Conservation (phyloP, 1,284 basidiomycete species). For the Laetiporus sulphureus region DNA sequence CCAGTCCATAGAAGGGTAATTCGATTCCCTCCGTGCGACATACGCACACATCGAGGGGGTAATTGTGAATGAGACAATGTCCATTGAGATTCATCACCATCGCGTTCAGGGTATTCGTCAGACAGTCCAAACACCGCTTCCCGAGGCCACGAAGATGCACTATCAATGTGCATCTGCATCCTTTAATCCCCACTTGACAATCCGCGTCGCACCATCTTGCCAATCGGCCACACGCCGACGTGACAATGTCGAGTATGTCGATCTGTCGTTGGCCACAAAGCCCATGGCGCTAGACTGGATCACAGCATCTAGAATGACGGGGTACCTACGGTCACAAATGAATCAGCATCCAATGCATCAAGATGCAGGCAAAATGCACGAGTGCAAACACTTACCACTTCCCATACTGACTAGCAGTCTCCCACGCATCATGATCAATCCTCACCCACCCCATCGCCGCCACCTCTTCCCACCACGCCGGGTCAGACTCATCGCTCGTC, state of each 20-base stretch:
- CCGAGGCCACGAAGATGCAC: not conserved
- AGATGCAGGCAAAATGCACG: not conserved
- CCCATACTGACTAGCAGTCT: constrained; percentile 47
- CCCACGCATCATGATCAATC: constrained; percentile 45
- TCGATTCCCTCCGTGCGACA: too few relatives aligned
- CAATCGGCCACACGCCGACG: constrained; percentile 57
- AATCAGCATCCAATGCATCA: not conserved
- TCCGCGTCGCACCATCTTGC: constrained; percentile 45
- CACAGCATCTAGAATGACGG: constrained; percentile 61
- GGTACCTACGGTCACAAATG: constrained; percentile 39
- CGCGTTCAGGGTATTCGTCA: too few relatives aligned
- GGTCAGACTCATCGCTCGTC: constrained; percentile 65
- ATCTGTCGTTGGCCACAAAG: constrained; percentile 63
- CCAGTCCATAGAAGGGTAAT: too few relatives aligned
- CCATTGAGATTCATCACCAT: too few relatives aligned
- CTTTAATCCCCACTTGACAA: constrained; percentile 48
- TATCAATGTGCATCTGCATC: constrained; percentile 29
- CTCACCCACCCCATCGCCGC: constrained; percentile 50
- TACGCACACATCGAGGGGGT: too few relatives aligned
- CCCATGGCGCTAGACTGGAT: constrained; percentile 59
- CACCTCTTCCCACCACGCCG: constrained; percentile 61
- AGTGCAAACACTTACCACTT: constrained; percentile 43
- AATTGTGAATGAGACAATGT: too few relatives aligned
- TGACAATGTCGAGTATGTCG: constrained; percentile 64
- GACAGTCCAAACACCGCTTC: too few relatives aligned